Percentiles rank a stretch among this genome's conserved stretches.
Evolutionary conservation across 2,329 filamentous ascomycete species (phyloP).

Genomic region (Paecilomyces variotii): DNA sequence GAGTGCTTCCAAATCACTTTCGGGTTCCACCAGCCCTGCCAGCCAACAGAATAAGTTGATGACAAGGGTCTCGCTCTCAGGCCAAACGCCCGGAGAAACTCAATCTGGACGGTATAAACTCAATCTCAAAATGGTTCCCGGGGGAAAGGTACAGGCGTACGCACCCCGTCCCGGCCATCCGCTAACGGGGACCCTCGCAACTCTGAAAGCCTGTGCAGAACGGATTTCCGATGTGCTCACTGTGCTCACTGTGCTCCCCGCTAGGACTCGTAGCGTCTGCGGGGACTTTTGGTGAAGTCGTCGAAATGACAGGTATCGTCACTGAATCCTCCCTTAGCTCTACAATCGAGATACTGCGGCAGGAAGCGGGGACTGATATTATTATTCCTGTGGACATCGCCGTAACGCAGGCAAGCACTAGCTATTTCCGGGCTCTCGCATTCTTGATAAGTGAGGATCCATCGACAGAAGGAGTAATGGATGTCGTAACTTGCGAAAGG

Average conservation of each 20-base stretch:
- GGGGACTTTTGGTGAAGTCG: neutral
- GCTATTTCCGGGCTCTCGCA: neutral
- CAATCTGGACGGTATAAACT: neutral
- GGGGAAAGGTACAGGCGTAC: neutral
- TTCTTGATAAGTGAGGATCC: neutral
- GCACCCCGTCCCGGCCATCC: neutral
- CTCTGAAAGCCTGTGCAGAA: neutral
- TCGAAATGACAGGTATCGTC: neutral
- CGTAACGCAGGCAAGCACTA: neutral
- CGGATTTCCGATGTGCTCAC: neutral
- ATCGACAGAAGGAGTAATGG: neutral
- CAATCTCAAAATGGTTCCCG: neutral
- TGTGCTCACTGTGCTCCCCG: neutral
- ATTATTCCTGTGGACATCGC: neutral
- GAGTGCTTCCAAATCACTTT: neutral
- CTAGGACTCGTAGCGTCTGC: neutral
- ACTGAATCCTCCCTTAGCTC: neutral
- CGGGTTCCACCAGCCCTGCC: neutral
- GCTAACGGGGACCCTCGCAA: neutral
- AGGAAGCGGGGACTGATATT: neutral
- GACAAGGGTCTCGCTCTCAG: neutral
- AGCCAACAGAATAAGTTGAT: neutral
- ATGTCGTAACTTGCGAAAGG: neutral
- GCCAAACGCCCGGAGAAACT: neutral
- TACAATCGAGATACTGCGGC: neutral